Percentiles rank a stretch among this genome's conserved stretches.
Conservation (phyloP, 805 yeast species). For the Blastobotrys peoriensis region DNA sequence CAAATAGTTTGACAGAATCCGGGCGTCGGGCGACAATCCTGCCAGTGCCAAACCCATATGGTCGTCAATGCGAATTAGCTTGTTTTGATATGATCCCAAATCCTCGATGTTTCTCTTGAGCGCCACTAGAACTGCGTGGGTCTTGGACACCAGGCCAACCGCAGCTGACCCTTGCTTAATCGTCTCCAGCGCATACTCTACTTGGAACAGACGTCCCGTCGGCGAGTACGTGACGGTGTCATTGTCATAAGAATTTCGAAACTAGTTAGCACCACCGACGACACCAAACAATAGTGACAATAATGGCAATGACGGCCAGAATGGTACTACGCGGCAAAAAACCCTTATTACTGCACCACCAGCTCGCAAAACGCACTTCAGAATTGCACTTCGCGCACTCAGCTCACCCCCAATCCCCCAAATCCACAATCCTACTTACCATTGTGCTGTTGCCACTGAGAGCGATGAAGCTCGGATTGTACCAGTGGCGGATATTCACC, state of each 20-base stretch:
- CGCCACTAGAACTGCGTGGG: conserved; percentile 87
- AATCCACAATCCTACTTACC: too few relatives aligned
- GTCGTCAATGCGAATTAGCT: conserved; percentile 82
- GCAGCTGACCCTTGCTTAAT: conserved; percentile 98
- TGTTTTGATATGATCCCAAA: conserved; percentile 93
- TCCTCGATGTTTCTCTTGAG: conserved; percentile 96
- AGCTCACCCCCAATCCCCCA: too few relatives aligned
- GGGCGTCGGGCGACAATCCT: conserved; percentile 97
- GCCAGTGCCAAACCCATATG: conserved; percentile 95
- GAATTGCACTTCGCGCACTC: too few relatives aligned
- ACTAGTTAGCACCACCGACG: conserved; percentile 39
- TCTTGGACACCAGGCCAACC: conserved; percentile 82
- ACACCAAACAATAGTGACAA: too few relatives aligned
- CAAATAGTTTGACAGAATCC: conserved; percentile 82
- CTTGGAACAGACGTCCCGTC: conserved; percentile 84
- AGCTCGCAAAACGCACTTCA: too few relatives aligned
- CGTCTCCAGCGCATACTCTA: conserved; percentile 82
- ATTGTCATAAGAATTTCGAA: conserved; percentile 97
- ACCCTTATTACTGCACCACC: too few relatives aligned
- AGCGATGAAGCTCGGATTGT: too few relatives aligned
- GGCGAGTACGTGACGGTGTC: conserved; percentile 98
- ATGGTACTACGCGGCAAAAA: too few relatives aligned
- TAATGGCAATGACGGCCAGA: too few relatives aligned
- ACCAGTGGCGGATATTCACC: too few relatives aligned
- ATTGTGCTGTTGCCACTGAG: too few relatives aligned